A percentile compares a stretch with the other conserved stretches of the same genome.
phyloP scores from a whole-genome alignment of 345 rosid genomes.

The Eucalyptus sideroxylon region DNA sequence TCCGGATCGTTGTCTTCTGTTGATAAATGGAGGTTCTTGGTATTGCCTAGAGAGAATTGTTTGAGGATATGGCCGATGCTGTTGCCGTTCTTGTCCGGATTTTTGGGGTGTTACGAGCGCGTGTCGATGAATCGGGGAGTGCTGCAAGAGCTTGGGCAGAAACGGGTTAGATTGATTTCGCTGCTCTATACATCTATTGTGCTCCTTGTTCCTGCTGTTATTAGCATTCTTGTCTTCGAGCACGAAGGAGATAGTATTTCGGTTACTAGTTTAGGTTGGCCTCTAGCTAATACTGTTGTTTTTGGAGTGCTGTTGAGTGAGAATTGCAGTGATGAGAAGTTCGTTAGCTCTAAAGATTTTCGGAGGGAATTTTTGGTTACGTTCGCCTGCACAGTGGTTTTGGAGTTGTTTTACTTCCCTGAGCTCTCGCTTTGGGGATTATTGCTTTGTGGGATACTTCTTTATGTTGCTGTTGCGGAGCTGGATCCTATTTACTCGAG shows the following conservation, averaged over 20 bases:
- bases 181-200: slow-evolving; percentile 51
- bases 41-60: slow-evolving; percentile 46
- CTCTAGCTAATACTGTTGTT: slow-evolving; percentile 76
- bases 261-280: slow-evolving; percentile 66
- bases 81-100: slow-evolving; percentile 79
- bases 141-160: slow-evolving; percentile 50
- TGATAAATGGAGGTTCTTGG: slow-evolving; percentile 23
- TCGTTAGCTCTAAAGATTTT: slow-evolving; percentile 43
- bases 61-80: slow-evolving; percentile 73
- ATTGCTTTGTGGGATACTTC: slow-evolving; percentile 54
- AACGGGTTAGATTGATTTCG: slow-evolving; percentile 58
- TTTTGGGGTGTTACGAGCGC: slow-evolving; percentile 78
- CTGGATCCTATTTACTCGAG: slow-evolving; percentile 42
- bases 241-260: slow-evolving; percentile 35
- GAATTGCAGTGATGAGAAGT: slow-evolving; percentile 58
- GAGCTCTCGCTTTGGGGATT: slow-evolving; percentile 85
- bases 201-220: slow-evolving; percentile 64
- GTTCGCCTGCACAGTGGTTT: slow-evolving; percentile 53
- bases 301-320: slow-evolving; percentile 84
- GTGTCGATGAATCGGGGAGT: slow-evolving; percentile 59
- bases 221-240: slow-evolving; percentile 41
- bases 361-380: slow-evolving; percentile 64
- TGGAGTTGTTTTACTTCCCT: slow-evolving; percentile 76
- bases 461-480: slow-evolving; percentile 62
- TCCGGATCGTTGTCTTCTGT: slow-evolving; percentile 23